Evolutionary conservation across 177 flowering plant genomes (phyloP).

Genomic region (Vitis hybrid): DNA sequence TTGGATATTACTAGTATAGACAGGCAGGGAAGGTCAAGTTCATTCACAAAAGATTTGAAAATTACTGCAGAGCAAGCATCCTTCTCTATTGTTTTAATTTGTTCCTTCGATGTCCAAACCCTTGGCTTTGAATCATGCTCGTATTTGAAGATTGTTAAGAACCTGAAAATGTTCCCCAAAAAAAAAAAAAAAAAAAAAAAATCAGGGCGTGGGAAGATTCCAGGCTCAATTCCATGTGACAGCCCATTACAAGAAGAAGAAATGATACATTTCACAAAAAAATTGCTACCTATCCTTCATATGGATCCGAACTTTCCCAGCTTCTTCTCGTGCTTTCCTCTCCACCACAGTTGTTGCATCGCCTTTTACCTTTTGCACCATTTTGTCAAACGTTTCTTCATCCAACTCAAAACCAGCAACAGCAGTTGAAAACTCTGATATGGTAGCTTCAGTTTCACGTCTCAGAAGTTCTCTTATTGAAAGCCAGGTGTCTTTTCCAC

Average conservation of each 20-base stretch:
- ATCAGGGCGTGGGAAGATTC: too few species aligned
- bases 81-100: constrained; percentile 44
- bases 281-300: constrained; percentile 52
- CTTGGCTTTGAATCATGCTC: constrained; percentile 58
- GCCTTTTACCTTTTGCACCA: constrained; percentile 33
- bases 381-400: constrained; percentile 20
- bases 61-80: constrained; percentile 48
- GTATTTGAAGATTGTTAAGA: constrained; percentile 44
- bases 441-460: constrained; percentile 38
- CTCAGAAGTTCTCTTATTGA: constrained; percentile 44
- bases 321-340: constrained; percentile 51
- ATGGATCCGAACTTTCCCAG: constrained; percentile 43
- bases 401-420: constrained; percentile 46
- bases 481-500: constrained; percentile 40
- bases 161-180: constrained; percentile 29
- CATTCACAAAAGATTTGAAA: not conserved
- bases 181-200: not conserved
- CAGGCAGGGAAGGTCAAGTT: not conserved
- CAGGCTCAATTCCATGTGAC: too few species aligned
- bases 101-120: constrained; percentile 65
- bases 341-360: constrained; percentile 39
- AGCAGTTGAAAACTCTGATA: constrained; percentile 27
- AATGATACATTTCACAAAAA: not conserved
- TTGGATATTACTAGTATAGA: too few species aligned
- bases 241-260: not conserved